phyloP scores from a whole-genome alignment of 352 stramenopile species.

The Globisporangium paroecandrum region DNA sequence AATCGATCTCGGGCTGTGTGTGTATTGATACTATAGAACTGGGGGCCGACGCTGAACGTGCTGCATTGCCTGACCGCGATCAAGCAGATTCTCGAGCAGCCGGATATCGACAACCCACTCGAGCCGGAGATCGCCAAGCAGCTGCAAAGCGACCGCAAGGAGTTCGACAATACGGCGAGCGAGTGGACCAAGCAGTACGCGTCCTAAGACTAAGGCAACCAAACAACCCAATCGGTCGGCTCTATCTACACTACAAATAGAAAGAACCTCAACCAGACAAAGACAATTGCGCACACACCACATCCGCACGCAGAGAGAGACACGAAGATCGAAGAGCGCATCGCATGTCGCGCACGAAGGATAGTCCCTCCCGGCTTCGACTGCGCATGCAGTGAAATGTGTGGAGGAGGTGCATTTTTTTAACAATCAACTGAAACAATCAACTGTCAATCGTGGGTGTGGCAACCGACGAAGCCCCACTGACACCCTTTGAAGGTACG shows the following conservation, averaged over 20 bases:
- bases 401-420: neutral
- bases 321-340: neutral
- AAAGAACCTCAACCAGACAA: neutral
- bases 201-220: slow-evolving; percentile 35
- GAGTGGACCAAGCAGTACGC: slow-evolving; percentile 92
- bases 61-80: slow-evolving; percentile 89
- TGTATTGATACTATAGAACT: slow-evolving; percentile 60
- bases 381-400: neutral
- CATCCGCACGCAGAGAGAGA: neutral
- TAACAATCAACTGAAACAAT: neutral
- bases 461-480: no score
- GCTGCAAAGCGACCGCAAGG: slow-evolving; percentile 89
- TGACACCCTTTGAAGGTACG: no score
- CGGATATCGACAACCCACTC: slow-evolving; percentile 94
- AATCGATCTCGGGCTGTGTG: neutral
- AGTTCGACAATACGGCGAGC: slow-evolving; percentile 92
- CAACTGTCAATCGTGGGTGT: no score
- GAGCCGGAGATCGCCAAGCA: slow-evolving; percentile 95
- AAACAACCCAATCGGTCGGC: neutral
- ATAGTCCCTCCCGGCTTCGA: neutral
- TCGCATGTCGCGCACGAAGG: neutral
- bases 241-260: neutral
- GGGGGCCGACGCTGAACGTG: slow-evolving; percentile 95
- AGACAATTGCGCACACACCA: neutral
- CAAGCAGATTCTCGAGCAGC: slow-evolving; percentile 94